Evolutionary conservation across 2,329 filamentous ascomycete genomes (phyloP), one percentile per base, ranked within the genome.

Genomic region (Penicillium sp.): DNA sequence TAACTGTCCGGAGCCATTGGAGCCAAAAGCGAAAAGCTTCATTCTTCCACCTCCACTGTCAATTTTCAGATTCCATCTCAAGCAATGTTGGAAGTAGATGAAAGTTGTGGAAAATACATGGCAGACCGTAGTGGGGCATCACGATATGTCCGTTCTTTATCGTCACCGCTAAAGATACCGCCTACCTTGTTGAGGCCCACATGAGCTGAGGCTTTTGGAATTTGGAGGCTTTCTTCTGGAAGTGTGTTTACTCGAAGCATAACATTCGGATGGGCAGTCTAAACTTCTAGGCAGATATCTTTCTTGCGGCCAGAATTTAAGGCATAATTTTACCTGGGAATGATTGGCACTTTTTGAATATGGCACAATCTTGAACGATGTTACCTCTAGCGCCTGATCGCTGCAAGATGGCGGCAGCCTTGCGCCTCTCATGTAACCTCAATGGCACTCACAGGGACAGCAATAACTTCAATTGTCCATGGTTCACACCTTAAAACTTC

Each of bases 1-100:
- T 10, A 93, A 81, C 71, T 93, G 90, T 37, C 89, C 88, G 1
- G 87, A 91, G 47, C 89, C 88, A 69, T 93, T 93, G 4, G 90
- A 93, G 35, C 90, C 90, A 49, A 92, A 81, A 2, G 90, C 84
- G 67, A 88, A 90, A 17, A 91, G 72, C 1, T 77, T 68, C 73
- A 77, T 76, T 42, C 17, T 51, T 2, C 17, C 17, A 15, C 42
- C 12, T 53, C 20, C 35, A 22, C 14, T 12, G 11, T 47, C 39
- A 25, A 14, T 15, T 15, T 39, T 12, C 34, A n/a, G 22, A 25
- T 60, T 20, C 28, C 7, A 4, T n/a, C 35, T 31, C 12, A 14
- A 42, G 37, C 12, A 15, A 34, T 10, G 35, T 53, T 43, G 11
- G 3, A n/a, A n/a, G n/a, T n/a, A n/a, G n/a, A n/a, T n/a, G 25